Conservation (phyloP, 805 yeast genomes). For the Kuraishia piskuri region DNA sequence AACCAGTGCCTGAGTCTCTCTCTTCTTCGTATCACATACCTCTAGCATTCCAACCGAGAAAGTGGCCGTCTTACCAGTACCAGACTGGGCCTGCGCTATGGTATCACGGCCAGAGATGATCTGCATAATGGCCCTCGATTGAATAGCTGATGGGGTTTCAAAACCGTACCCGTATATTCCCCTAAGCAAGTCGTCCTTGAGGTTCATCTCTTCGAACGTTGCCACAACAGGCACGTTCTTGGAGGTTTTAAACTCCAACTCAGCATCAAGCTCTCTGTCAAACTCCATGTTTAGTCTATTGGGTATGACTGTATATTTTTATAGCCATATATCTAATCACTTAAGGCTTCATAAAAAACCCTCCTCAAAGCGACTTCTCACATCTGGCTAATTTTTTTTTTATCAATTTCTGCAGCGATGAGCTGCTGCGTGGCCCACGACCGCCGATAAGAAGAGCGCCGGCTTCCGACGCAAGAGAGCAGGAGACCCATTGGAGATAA, state of each 20-base stretch:
- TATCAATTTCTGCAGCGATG: neutral
- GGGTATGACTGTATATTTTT: no score
- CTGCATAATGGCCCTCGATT: conserved; percentile 72
- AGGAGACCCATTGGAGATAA: no score
- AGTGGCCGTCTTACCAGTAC: conserved; percentile 89
- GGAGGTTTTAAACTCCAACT: conserved; percentile 52
- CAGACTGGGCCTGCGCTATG: conserved; percentile 83
- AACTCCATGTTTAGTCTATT: conserved; percentile 39
- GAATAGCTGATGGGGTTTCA: conserved; percentile 77
- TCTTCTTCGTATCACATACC: conserved; percentile 57
- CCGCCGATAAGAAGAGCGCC: neutral
- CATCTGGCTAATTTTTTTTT: neutral
- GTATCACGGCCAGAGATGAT: conserved; percentile 67
- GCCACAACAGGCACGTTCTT: conserved; percentile 42
- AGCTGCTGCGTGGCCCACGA: neutral
- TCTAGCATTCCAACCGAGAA: conserved; percentile 60
- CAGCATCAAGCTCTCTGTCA: conserved; percentile 50
- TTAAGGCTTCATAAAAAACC: neutral
- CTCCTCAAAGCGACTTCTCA: no score
- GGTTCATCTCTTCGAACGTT: conserved; percentile 66
- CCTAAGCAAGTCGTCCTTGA: conserved; percentile 52
- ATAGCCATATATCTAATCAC: neutral
- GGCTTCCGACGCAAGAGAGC: no score
- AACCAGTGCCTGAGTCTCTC: conserved; percentile 85
- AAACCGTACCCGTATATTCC: conserved; percentile 78